Percentiles rank a stretch among this genome's conserved stretches.
phyloP scores from a whole-genome alignment of 495 filamentous ascomycete species.

The Neohortaea acidophila region DNA sequence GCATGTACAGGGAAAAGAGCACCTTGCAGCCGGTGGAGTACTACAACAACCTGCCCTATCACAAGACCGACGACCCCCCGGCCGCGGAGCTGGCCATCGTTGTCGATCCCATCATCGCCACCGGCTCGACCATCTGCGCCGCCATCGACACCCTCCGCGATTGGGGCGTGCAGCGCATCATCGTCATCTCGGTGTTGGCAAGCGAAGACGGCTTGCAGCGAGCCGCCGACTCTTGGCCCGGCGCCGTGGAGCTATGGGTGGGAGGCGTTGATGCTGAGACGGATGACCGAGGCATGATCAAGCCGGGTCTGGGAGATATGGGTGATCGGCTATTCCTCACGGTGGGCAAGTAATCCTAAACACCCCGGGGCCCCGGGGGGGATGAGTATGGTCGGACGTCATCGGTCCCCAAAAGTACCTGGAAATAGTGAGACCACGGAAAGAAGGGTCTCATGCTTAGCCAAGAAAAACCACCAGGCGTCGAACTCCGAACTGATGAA shows the following conservation, averaged over 20 bases:
- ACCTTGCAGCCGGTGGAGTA: slow-evolving; percentile 87
- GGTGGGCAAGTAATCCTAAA: slow-evolving; percentile 80
- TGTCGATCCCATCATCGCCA: slow-evolving; percentile 86
- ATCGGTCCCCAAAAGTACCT: too few relatives aligned
- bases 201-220: slow-evolving; percentile 47
- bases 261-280: slow-evolving; percentile 62
- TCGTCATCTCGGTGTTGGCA: slow-evolving; percentile 64
- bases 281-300: slow-evolving; percentile 72
- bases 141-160: slow-evolving; percentile 79
- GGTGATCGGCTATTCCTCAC: slow-evolving; percentile 88
- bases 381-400: too few relatives aligned
- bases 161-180: slow-evolving; percentile 72
- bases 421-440: too few relatives aligned
- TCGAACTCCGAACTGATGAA: too few relatives aligned
- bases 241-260: slow-evolving; percentile 65
- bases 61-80: slow-evolving; percentile 26
- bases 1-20: slow-evolving; percentile 75
- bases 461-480: too few relatives aligned
- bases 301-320: slow-evolving; percentile 79
- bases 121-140: slow-evolving; percentile 74
- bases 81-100: slow-evolving; percentile 56
- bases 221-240: slow-evolving; percentile 59
- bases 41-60: slow-evolving; percentile 92
- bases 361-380: too few relatives aligned
- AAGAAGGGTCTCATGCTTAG: too few relatives aligned